phyloP scores from a whole-genome alignment of 2,329 filamentous ascomycete genomes.

The Blastomyces percursus region DNA sequence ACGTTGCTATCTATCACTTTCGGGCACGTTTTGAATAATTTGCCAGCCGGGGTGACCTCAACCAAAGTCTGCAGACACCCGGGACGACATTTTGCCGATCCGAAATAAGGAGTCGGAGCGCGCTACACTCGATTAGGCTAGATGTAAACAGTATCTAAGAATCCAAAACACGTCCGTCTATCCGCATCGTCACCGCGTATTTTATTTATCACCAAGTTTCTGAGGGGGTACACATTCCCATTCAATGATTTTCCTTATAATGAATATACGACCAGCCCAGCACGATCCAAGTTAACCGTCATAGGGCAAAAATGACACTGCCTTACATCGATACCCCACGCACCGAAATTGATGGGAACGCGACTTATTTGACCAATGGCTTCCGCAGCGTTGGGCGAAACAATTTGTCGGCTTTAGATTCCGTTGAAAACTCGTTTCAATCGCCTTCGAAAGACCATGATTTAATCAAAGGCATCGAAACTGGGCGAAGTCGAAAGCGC shows the following conservation, averaged over 20 bases:
- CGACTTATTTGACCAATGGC: slow-evolving; percentile 61
- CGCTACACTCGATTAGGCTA: slow-evolving; percentile 27
- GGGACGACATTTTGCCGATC: slow-evolving; percentile 7
- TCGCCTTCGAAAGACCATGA: slow-evolving; percentile 69
- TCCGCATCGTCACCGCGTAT: slow-evolving; percentile 6
- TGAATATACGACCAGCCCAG: neutral
- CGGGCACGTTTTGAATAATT: slow-evolving; percentile 1
- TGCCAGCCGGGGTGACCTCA: slow-evolving; percentile 23
- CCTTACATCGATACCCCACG: slow-evolving; percentile 74
- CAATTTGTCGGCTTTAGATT: slow-evolving; percentile 52
- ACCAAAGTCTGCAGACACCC: slow-evolving; percentile 7
- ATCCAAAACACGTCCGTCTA: slow-evolving; percentile 23
- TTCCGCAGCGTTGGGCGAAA: slow-evolving; percentile 43
- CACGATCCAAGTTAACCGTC: neutral
- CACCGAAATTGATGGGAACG: slow-evolving; percentile 67
- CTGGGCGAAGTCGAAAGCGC: slow-evolving; percentile 44
- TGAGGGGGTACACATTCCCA: neutral
- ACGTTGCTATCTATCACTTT: neutral
- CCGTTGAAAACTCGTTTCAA: slow-evolving; percentile 76
- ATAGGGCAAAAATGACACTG: slow-evolving; percentile 47
- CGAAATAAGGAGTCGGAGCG: neutral
- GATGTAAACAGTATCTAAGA: slow-evolving; percentile 29
- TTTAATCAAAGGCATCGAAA: slow-evolving; percentile 62
- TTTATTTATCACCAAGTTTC: neutral
- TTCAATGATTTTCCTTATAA: slow-evolving; percentile 1